phyloP scores from a whole-genome alignment of 2,329 filamentous ascomycete genomes.

The Penicillium aurantiogriseum region DNA sequence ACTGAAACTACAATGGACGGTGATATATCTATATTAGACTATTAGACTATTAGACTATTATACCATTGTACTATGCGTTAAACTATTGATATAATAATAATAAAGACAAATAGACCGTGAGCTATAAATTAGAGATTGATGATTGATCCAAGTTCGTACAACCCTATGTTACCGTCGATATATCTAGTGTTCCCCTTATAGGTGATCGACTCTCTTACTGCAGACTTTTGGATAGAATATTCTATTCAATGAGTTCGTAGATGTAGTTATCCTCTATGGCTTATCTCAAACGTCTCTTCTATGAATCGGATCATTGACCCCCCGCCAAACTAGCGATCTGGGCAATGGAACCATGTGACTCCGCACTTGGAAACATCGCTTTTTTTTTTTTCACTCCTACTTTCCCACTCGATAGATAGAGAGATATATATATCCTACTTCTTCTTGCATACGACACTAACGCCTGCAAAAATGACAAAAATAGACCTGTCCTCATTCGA shows the following conservation, averaged over 20 bases:
- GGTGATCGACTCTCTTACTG: background rate
- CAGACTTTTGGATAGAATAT: background rate
- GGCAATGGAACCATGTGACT: conserved; percentile 11
- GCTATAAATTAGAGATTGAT: background rate
- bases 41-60: background rate
- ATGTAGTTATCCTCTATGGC: too few species aligned
- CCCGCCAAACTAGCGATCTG: conserved; percentile 6
- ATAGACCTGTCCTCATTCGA: conserved; percentile 23
- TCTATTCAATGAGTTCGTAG: background rate
- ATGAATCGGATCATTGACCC: background rate
- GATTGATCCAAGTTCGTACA: background rate
- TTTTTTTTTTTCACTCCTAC: background rate
- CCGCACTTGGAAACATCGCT: conserved; percentile 5
- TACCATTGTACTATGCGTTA: background rate
- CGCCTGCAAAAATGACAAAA: conserved; percentile 11
- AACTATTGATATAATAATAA: background rate
- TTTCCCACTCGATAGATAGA: background rate
- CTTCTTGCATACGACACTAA: background rate
- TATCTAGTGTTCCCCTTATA: background rate
- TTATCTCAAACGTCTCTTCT: background rate
- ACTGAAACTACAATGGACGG: background rate
- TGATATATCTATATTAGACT: background rate
- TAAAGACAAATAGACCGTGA: background rate
- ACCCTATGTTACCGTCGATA: background rate
- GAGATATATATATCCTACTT: background rate